Evolutionary conservation across 192 early-diverging fungal genomes (phyloP), one percentile per base, ranked within the genome.

Genomic region (Coemansia sp.): DNA sequence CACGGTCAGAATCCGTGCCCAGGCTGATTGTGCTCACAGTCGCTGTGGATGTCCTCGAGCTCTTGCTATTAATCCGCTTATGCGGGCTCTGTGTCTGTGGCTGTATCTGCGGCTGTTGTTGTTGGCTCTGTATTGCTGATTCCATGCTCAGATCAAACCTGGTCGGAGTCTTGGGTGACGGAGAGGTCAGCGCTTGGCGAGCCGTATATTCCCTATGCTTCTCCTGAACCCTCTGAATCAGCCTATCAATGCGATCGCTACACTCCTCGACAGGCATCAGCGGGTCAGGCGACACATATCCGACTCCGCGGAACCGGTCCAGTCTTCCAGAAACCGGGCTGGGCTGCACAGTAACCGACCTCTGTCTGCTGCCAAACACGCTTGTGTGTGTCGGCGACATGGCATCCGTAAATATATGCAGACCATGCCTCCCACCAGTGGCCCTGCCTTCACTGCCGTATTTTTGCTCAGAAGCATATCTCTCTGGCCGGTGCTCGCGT

Each of bases 161-260:
- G 10, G 42, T 45, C 12, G 42, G 42, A 7, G 42, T 45, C 42
- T 68, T 75, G 0, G 69, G 65, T 45, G 75, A 49, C 28, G 77
- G 73, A 48, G 72, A 71, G 12, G 40, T 45, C 18, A 71, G 25
- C 22, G 68, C 56, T 55, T 66, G 61, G 5, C 50, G 57, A 3
- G 66, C 69, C 6, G 29, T 57, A 42, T 61, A 60, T 40, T 72
- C 69, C 22, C 48, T 30, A n/a, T 63, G 65, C n/a, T 48, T 58
- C 17, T 74, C 42, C 25, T 71, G 72, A 31, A 80, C 77, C 3
- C 59, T 50, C 60, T 75, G 65, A 12, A 80, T 38, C 33, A 80
- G 65, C 17, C 63, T 40, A 14, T 80, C 77, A 8, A 80, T 69
- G 4, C 68, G 61, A 12, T 68, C 72, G 30, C 42, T 63, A 51